Conservation (phyloP, 2,329 filamentous ascomycete genomes). For the Epichloe sibirici region DNA sequence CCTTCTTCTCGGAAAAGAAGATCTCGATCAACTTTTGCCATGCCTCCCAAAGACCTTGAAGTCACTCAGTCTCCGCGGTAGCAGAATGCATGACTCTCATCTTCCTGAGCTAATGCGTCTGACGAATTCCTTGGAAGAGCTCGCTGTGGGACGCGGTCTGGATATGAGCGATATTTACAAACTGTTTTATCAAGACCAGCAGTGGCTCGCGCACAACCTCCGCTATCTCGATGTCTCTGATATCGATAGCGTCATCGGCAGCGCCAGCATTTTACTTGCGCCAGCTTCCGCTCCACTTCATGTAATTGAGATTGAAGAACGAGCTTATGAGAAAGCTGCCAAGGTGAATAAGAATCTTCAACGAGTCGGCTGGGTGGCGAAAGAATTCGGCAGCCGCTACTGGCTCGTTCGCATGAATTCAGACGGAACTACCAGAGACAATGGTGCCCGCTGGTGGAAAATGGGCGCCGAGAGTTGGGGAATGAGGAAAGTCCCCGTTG, state of each 20-base stretch:
- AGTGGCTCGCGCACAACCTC: conserved; percentile 41
- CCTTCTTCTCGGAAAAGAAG: conserved; percentile 53
- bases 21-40: conserved; percentile 54
- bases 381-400: conserved; percentile 53
- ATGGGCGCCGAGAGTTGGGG: conserved; percentile 78
- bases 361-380: conserved; percentile 56
- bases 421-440: conserved; percentile 22
- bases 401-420: conserved; percentile 51
- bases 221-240: conserved; percentile 70
- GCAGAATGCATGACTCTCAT: conserved; percentile 54
- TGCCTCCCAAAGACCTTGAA: conserved; percentile 53
- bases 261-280: conserved; percentile 48
- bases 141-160: conserved; percentile 59
- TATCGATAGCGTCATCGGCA: conserved; percentile 40
- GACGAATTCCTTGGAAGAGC: conserved; percentile 59
- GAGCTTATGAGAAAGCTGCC: conserved; percentile 51
- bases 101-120: conserved; percentile 51
- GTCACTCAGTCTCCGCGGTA: conserved; percentile 66
- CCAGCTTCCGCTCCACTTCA: conserved; percentile 53
- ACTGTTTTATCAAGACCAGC: conserved; percentile 43
- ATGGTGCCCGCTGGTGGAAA: conserved; percentile 59
- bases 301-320: conserved; percentile 63
- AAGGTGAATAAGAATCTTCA: conserved; percentile 50
- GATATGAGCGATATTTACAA: conserved; percentile 52
- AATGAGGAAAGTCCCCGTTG: conserved; percentile 85